Conservation (phyloP, 31 red algal genomes). For the Odonthalia washingtoniensis region DNA sequence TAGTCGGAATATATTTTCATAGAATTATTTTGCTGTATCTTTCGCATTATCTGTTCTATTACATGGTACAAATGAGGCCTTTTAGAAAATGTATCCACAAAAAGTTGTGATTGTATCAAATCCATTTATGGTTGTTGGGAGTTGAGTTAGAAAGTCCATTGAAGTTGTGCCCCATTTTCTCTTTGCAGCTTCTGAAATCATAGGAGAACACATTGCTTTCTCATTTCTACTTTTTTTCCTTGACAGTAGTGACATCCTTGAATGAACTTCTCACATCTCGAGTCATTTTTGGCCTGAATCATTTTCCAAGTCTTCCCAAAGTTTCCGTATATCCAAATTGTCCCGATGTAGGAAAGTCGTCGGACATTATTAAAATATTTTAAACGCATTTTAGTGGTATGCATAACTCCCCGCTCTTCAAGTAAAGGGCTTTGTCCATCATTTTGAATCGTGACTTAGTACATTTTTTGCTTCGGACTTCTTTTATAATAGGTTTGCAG, state of each 20-base stretch:
- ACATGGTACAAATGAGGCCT: slow-evolving; percentile 28
- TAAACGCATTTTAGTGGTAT: background rate
- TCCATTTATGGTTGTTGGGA: slow-evolving; percentile 19
- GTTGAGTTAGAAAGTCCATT: background rate
- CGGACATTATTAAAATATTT: slow-evolving; percentile 10
- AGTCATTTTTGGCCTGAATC: slow-evolving; percentile 24
- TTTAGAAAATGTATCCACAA: background rate
- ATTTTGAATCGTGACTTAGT: background rate
- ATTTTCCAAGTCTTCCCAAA: background rate
- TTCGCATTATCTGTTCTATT: slow-evolving; percentile 17
- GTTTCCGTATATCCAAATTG: slow-evolving; percentile 27
- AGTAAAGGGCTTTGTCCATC: background rate
- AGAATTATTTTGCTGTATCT: slow-evolving; percentile 31
- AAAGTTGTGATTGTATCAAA: slow-evolving; percentile 36
- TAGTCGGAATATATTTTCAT: slow-evolving; percentile 13
- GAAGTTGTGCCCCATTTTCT: background rate
- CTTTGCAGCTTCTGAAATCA: background rate
- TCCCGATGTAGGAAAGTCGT: background rate
- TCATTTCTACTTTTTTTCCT: slow-evolving; percentile 20
- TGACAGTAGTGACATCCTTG: slow-evolving; percentile 22
- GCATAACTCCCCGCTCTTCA: slow-evolving; percentile 32
- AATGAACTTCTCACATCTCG: slow-evolving; percentile 33
- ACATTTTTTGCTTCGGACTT: background rate
- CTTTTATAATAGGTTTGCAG: background rate
- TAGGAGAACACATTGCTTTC: slow-evolving; percentile 13